phyloP scores from a whole-genome alignment of 169 alveolate species.

The Ichthyophthirius multifiliis region DNA sequence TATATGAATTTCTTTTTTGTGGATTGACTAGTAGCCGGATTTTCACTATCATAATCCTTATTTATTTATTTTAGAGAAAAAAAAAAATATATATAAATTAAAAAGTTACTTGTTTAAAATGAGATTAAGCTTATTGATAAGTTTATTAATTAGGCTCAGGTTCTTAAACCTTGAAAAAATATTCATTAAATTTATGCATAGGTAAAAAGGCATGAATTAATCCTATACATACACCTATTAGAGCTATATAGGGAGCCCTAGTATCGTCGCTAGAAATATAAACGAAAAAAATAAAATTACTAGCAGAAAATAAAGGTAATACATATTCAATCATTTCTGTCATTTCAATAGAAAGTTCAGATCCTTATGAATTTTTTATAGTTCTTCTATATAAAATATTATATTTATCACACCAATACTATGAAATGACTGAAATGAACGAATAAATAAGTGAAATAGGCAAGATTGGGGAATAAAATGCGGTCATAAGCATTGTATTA shows the following conservation, averaged over 20 bases:
- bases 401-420: constrained; percentile 1
- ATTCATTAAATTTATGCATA: constrained; percentile 33
- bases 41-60: too few relatives aligned
- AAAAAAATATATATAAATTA: too few relatives aligned
- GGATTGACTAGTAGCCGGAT: too few relatives aligned
- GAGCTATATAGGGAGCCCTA: too few relatives aligned
- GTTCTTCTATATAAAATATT: not conserved
- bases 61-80: too few relatives aligned
- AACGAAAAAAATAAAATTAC: not conserved
- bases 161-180: not conserved
- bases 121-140: not conserved
- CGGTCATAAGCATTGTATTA: constrained; percentile 8
- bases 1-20: too few relatives aligned
- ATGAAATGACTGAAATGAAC: not conserved
- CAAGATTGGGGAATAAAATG: constrained; percentile 9
- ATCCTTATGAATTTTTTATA: not conserved
- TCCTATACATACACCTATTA: constrained; percentile 15
- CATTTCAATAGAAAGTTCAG: not conserved
- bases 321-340: not conserved
- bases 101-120: too few relatives aligned
- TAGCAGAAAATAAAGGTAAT: not conserved
- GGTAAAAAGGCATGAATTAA: constrained; percentile 31
- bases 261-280: too few relatives aligned
- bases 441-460: not conserved
- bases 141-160: not conserved